Evolutionary conservation across 2,329 filamentous ascomycete genomes (phyloP), one percentile per base, ranked within the genome.

Genomic region (Aphanocladium album): DNA sequence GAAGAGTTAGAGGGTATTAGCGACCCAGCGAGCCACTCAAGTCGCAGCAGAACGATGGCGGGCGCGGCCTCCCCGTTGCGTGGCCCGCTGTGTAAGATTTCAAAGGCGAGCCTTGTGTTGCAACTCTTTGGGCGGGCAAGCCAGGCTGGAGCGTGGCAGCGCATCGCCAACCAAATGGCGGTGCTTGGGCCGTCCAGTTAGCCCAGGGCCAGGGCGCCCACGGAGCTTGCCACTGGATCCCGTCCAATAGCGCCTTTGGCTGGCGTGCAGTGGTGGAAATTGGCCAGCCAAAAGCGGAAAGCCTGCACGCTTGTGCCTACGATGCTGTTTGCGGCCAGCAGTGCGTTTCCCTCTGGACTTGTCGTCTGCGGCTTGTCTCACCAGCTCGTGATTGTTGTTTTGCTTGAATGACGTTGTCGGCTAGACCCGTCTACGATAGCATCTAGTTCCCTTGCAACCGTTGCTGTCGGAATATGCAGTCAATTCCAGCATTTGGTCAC

Each of bases 221-320:
- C 35, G 35, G 35, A 39, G 35, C 35, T 17, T 39, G 35, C 35
- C 6, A 19, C 16, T 19, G 16, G 25, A n/a, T 30, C 47, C 25
- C 17, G 25, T 5, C 27, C 47, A 33, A 51, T 30, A 51, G 30
- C 46, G 14, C 16, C 46, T 49, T 5, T 6, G n/a, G 39, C 39
- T 43, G n/a, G 14, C 39, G 7, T 45, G 41, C 41, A 8, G 33
- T 23, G 35, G 25, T 43, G 35, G 46, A 58, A 51, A 50, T 51
- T 41, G 47, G 56, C 23, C 46, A 50, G 23, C 55, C 46, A 2
- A 58, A 58, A 51, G 25, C 46, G 56, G 56, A 58, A 58, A 58
- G 25, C n/a, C 19, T 43, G 46, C 46, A 58, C 46, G 56, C 45
- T 50, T 39, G 17, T 11, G 16, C 21, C 6, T 14, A 6, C 2